phyloP scores from a whole-genome alignment of 768 basidiomycete species.

The Serendipita sp. region DNA sequence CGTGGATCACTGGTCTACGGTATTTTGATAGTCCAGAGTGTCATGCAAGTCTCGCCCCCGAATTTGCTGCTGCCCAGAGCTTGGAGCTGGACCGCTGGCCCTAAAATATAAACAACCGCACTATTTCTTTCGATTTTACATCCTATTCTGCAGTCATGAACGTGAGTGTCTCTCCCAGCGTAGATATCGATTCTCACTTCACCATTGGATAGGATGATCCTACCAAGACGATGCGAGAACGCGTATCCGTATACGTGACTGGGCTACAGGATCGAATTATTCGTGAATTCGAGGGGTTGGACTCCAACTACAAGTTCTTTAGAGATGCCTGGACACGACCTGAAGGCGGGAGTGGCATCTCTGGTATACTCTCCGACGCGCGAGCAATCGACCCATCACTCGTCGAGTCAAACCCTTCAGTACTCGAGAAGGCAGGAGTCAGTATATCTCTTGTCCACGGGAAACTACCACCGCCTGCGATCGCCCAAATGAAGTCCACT shows the following conservation, averaged over 20 bases:
- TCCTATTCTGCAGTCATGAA: too few relatives aligned
- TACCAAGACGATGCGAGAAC: conserved; percentile 44
- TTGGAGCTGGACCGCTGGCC: too few relatives aligned
- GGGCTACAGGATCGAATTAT: conserved; percentile 70
- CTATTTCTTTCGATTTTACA: too few relatives aligned
- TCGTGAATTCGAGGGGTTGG: conserved; percentile 56
- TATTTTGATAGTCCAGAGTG: too few relatives aligned
- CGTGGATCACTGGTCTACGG: too few relatives aligned
- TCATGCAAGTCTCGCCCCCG: too few relatives aligned
- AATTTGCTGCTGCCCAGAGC: too few relatives aligned
- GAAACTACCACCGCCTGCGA: conserved; percentile 68
- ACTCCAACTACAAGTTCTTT: conserved; percentile 27
- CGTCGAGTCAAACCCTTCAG: conserved; percentile 23
- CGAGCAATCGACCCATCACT: conserved; percentile 11
- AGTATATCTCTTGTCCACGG: conserved; percentile 90
- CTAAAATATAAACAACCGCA: too few relatives aligned
- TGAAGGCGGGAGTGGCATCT: conserved; percentile 19
- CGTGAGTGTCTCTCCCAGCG: too few relatives aligned
- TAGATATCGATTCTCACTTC: not conserved
- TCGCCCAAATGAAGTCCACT: conserved; percentile 90
- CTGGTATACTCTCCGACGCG: conserved; percentile 11
- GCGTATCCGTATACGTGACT: conserved; percentile 61
- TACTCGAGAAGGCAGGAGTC: conserved; percentile 91
- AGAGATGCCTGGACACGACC: conserved; percentile 42
- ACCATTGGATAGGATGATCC: not conserved